Conservation (phyloP, 768 basidiomycete genomes). For the Leccinum subgranulosum region DNA sequence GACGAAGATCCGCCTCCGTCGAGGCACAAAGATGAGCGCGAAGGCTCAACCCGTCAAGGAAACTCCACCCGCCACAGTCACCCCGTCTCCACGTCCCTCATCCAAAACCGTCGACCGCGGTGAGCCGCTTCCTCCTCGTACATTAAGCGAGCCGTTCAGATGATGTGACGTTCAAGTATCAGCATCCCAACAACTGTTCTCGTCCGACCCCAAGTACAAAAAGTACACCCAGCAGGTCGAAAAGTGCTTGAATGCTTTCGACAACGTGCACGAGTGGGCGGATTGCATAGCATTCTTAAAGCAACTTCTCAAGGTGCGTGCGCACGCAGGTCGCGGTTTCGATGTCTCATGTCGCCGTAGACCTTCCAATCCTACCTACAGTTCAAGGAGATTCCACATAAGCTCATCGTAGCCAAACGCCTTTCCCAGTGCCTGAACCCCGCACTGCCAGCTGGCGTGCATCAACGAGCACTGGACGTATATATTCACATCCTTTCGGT, state of each 20-base stretch:
- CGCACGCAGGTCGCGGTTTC: background rate
- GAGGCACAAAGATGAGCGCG: conserved; percentile 17
- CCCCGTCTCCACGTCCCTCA: conserved; percentile 11
- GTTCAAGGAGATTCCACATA: conserved; percentile 95
- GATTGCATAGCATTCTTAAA: conserved; percentile 98
- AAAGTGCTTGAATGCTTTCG: conserved; percentile 88
- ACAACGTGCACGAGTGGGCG: conserved; percentile 98
- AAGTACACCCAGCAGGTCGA: conserved; percentile 93
- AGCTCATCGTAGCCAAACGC: conserved; percentile 91
- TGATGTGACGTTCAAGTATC: conserved; percentile 30
- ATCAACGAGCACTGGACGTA: conserved; percentile 94
- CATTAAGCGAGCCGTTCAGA: background rate
- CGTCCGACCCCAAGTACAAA: conserved; percentile 89
- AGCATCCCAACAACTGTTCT: conserved; percentile 52
- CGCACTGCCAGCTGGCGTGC: conserved; percentile 94
- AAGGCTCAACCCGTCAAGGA: conserved; percentile 16
- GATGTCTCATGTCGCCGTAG: conserved; percentile 38
- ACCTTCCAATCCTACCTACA: conserved; percentile 91
- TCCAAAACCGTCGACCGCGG: conserved; percentile 30
- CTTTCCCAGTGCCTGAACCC: conserved; percentile 96
- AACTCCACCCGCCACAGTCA: conserved; percentile 13
- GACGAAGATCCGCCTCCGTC: conserved; percentile 10
- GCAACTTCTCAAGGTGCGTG: conserved; percentile 78
- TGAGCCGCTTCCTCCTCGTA: conserved; percentile 15
- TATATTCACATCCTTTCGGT: conserved; percentile 88